phyloP scores from a whole-genome alignment of 2,329 filamentous ascomycete genomes.

The Colletotrichum endophyticum region DNA sequence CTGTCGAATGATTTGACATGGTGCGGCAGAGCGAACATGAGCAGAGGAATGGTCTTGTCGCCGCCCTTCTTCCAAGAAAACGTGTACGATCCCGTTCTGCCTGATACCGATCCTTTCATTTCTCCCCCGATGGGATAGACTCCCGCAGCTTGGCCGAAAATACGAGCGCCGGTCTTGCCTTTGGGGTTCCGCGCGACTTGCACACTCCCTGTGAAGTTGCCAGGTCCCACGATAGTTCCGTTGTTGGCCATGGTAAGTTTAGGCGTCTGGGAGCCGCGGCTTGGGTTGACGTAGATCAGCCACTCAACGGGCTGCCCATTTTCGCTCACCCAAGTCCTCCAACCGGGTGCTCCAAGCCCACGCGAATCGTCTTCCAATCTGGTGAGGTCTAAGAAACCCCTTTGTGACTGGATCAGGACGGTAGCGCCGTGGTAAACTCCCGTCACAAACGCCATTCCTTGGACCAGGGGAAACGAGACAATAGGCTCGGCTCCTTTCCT shows the following conservation, averaged over 20 bases:
- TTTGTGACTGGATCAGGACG: conserved; percentile 70
- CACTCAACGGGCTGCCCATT: neutral
- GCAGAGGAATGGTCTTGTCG: conserved; percentile 52
- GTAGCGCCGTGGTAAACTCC: conserved; percentile 62
- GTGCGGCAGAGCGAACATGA: conserved; percentile 83
- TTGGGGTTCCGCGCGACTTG: conserved; percentile 77
- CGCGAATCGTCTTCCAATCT: conserved; percentile 27
- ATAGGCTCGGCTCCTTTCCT: conserved; percentile 50
- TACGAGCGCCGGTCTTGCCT: conserved; percentile 53
- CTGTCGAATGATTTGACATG: conserved; percentile 72
- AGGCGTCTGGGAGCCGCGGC: conserved; percentile 57
- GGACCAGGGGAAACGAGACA: conserved; percentile 75
- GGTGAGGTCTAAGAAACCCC: conserved; percentile 68
- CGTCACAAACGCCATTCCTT: conserved; percentile 82
- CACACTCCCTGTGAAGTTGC: conserved; percentile 70
- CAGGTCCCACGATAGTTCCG: neutral
- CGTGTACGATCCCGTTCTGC: conserved; percentile 66
- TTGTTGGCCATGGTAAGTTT: neutral
- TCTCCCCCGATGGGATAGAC: conserved; percentile 66
- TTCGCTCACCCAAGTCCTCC: neutral
- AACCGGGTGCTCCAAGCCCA: conserved; percentile 27
- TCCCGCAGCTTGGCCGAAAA: conserved; percentile 73
- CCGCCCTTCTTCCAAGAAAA: conserved; percentile 72
- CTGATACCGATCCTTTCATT: conserved; percentile 63
- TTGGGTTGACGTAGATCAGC: conserved; percentile 46